Evolutionary conservation across 2,329 filamentous ascomycete genomes (phyloP).

Genomic region (Diaporthe citrichinensis): DNA sequence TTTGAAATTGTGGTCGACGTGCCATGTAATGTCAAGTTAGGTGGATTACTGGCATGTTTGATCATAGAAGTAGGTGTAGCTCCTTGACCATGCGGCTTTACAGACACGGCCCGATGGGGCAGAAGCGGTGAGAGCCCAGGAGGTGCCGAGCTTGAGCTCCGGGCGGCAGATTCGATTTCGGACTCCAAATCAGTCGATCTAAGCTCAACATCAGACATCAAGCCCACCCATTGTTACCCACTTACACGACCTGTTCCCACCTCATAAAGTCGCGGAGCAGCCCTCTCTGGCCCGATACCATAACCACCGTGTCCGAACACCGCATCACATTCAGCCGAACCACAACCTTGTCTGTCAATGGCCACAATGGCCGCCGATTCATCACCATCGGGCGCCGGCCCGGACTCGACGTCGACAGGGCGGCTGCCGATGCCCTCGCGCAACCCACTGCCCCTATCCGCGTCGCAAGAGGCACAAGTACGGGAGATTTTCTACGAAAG

Average conservation of each 20-base stretch:
- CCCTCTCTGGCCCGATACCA: not conserved
- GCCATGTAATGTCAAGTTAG: not conserved
- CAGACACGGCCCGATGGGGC: not conserved
- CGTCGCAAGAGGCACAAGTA: constrained; percentile 85
- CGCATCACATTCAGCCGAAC: not conserved
- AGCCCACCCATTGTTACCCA: not conserved
- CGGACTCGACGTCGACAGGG: constrained; percentile 42
- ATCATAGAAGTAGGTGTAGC: not conserved
- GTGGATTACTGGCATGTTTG: not conserved
- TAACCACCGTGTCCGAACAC: not conserved
- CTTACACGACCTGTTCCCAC: not conserved
- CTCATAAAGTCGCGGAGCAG: not conserved
- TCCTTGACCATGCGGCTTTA: not conserved
- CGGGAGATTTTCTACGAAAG: constrained; percentile 85
- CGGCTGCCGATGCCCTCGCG: constrained; percentile 68
- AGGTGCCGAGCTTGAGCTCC: constrained; percentile 33
- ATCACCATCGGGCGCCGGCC: constrained; percentile 50
- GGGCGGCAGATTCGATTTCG: constrained; percentile 39
- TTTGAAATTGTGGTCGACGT: no score
- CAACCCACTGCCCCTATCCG: constrained; percentile 87
- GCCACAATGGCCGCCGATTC: constrained; percentile 57
- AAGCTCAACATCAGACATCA: constrained; percentile 24
- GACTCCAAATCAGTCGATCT: constrained; percentile 32
- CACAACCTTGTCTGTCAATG: constrained; percentile 45
- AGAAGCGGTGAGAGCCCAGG: constrained; percentile 37